Conservation (phyloP, 2,329 filamentous ascomycete species). For the Colletotrichum graminicola region DNA sequence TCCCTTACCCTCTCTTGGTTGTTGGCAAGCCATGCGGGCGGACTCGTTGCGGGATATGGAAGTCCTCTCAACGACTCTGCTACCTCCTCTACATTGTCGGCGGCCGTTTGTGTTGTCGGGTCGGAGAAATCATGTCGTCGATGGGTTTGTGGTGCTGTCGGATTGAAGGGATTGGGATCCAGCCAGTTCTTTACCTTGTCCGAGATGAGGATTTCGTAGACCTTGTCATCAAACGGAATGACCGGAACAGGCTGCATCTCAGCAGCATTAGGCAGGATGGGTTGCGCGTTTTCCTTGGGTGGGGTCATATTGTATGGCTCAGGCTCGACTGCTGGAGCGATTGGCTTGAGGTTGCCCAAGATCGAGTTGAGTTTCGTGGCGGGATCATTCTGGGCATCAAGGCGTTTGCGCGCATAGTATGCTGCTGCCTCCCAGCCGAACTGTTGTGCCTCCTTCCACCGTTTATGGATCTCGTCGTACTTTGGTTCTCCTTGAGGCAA, state of each 20-base stretch:
- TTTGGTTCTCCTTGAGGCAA: conserved; percentile 56
- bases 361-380: conserved; percentile 57
- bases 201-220: conserved; percentile 59
- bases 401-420: conserved; percentile 58
- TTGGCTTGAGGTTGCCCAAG: conserved; percentile 46
- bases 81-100: conserved; percentile 57
- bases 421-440: conserved; percentile 58
- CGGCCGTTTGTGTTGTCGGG: conserved; percentile 56
- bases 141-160: conserved; percentile 45
- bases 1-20: conserved; percentile 61
- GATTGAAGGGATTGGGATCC: conserved; percentile 55
- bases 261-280: conserved; percentile 49
- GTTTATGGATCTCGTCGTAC: conserved; percentile 62
- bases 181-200: conserved; percentile 58
- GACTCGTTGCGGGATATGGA: conserved; percentile 63
- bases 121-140: conserved; percentile 58
- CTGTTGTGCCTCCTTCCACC: conserved; percentile 61
- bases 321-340: conserved; percentile 34
- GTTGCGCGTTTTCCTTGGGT: conserved; percentile 34
- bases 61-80: conserved; percentile 58
- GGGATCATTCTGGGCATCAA: conserved; percentile 54
- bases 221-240: conserved; percentile 55
- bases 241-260: conserved; percentile 50
- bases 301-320: conserved; percentile 43
- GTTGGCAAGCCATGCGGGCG: conserved; percentile 65